These are phyloP conservation scores for Pichia occidentalis DNA, from an alignment of 805 yeast species.

Conservation along the genomic window DNA sequence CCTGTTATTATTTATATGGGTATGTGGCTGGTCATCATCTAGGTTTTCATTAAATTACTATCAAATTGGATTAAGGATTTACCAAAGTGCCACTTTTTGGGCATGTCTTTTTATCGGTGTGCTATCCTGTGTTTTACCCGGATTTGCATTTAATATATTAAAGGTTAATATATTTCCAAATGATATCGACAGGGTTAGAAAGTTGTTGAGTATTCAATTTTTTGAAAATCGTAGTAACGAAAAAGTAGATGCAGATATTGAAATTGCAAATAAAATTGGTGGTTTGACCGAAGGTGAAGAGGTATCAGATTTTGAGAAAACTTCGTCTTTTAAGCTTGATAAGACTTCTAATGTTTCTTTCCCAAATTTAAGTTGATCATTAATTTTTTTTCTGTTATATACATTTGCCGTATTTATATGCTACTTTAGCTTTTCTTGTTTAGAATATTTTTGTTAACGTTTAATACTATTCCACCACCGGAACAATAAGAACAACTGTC, in stretches of 20 bases:
- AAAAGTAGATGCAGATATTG: constrained; percentile 12
- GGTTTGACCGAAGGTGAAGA: not conserved
- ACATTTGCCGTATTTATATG: too few relatives aligned
- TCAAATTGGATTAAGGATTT: constrained; percentile 54
- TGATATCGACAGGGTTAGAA: constrained; percentile 69
- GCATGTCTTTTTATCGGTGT: constrained; percentile 51
- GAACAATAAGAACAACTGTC: too few relatives aligned
- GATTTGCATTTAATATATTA: constrained; percentile 45
- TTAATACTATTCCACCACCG: too few relatives aligned
- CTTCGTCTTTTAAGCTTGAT: not conserved
- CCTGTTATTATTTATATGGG: constrained; percentile 62
- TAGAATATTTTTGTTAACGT: too few relatives aligned
- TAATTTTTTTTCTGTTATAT: too few relatives aligned
- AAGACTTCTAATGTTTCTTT: not conserved
- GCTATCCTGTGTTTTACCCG: constrained; percentile 51
- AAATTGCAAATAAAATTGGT: constrained; percentile 11
- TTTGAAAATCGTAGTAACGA: constrained; percentile 33
- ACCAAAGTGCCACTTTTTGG: constrained; percentile 63
- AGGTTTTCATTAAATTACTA: constrained; percentile 49
- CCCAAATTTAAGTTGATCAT: too few relatives aligned
- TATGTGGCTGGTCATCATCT: constrained; percentile 67
- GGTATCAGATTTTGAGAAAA: constrained; percentile 19
- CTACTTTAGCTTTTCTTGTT: too few relatives aligned
- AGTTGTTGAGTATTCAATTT: constrained; percentile 46
- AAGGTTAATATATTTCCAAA: constrained; percentile 49